Evolutionary conservation across 768 basidiomycete genomes (phyloP), one percentile per base, ranked within the genome.

Genomic region (Leccinum sublutescens): DNA sequence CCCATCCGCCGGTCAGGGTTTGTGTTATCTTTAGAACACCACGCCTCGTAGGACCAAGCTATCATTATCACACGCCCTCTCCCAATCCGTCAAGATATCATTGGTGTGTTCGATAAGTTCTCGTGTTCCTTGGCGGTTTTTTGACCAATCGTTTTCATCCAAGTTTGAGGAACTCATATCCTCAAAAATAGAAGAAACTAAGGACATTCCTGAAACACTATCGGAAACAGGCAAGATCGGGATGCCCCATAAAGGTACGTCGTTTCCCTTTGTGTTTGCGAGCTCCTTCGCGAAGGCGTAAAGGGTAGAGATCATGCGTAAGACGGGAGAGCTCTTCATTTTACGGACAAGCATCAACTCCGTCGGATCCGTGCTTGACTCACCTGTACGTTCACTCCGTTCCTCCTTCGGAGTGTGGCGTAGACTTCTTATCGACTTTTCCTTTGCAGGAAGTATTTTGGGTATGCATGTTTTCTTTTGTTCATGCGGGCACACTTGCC

Each of bases 71-170:
- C 94, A 98, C 72, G 95, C 95, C 0, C 82, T 98, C 47, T 88
- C 95, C 17, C 95, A 97, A 79, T 96, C 94, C 15, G 95, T 96
- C 63, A 98, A 97, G 77, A 96, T 98, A 72, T 97, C 95, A 10
- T 76, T 97, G 71, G 92, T 91, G 59, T 27, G 78, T 61, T 14
- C 52, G 48, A 49, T 25, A 17, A 33, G 69, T 62, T 54, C 29
- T 56, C 10, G n/a, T 34, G 33, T 31, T 54, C 9, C 48, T 57
- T 47, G 50, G 50, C 38, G 9, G 54, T 27, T 54, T 48, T 52
- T 2, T 23, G 49, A 38, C 57, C 50, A 33, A 34, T 50, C 45
- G 34, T 27, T 45, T 56, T 17, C 6, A 49, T 40, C 4, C 62
- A 94, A 94, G 87, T 97, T 97, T 67, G 95, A 98, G 76, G 91